Evolutionary conservation across 441 rosid species (phyloP), one percentile per base, ranked within the genome.

Genomic region (Aquilaria agallochum): DNA sequence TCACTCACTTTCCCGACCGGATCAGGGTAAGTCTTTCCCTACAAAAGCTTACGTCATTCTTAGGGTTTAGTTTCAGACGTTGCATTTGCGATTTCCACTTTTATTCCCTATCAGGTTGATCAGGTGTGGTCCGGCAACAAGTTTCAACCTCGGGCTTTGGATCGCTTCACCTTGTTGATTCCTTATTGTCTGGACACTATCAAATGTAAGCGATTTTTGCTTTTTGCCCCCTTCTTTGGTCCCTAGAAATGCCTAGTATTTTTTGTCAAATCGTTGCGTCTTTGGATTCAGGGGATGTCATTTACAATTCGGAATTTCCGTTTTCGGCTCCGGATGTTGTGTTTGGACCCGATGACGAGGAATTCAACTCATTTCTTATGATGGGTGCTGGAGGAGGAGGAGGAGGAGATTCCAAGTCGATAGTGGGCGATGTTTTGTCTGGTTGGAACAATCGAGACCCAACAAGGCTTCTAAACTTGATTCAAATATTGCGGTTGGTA

Each of bases 151-250:
- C 77, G 63, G 33, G 75, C 70, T 66, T 79, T 84, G 31, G 99
- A 94, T 73, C 94, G 99, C 9, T 91, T 91, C 72, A 87, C 96
- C 50, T 80, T 94, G 82, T 80, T 86, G 57, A 84, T 94, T 54
- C 96, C 99, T 20, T 94, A 86, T 66, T 94, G 99, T 71, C 77
- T 89, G 5, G 97, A 87, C 67, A 70, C 79, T 50, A 75, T 91
- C 63, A 91, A 78, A 80, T 94, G 99, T 94, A 50, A 76, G 90
- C 86, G 15, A 42, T 42, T 5, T 54, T 63, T 75, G 9, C 45
- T 67, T 8, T 27, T 4, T 47, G 14, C 11, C 6, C 14, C 11
- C 70, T 63, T 58, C 67, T 4, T 48, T 14, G 44, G 49, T 10
- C 11, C 5, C 56, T n/a, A 45, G 27, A 20, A 20, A 20, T 20